Evolutionary conservation across 1,284 basidiomycete species (phyloP).

Genomic region (Sporisorium scitamineum): DNA sequence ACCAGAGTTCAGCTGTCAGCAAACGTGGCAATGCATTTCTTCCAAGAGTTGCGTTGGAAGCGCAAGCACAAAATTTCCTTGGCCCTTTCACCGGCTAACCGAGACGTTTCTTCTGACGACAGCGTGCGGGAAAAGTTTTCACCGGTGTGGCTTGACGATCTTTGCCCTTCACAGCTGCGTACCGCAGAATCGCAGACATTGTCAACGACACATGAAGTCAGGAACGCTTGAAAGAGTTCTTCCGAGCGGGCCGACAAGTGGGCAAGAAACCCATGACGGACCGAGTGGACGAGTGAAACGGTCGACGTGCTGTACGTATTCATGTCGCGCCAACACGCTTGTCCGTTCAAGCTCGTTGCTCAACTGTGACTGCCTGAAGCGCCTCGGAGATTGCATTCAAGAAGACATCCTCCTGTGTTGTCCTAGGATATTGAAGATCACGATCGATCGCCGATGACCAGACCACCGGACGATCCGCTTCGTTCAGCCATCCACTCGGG

Average conservation of each 20-base stretch:
- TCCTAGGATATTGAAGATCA: too few species aligned
- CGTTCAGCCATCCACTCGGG: background rate
- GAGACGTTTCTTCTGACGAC: slow-evolving; percentile 21
- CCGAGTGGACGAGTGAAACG: background rate
- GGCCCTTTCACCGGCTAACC: background rate
- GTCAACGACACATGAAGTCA: background rate
- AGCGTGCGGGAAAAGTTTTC: slow-evolving; percentile 11
- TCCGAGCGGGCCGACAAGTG: background rate
- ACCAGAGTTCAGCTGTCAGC: background rate
- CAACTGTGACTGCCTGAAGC: too few species aligned
- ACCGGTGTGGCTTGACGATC: slow-evolving; percentile 6
- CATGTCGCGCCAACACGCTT: background rate
- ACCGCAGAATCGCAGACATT: background rate
- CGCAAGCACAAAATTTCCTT: slow-evolving; percentile 1
- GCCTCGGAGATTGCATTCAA: background rate
- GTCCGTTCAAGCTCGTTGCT: background rate
- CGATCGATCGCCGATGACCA: background rate
- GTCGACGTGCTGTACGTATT: too few species aligned
- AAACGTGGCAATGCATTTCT: slow-evolving; percentile 12
- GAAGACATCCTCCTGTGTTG: background rate
- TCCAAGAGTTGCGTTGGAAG: slow-evolving; percentile 20
- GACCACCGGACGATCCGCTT: background rate
- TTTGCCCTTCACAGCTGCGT: background rate
- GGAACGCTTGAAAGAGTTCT: background rate
- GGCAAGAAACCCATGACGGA: background rate